Evolutionary conservation across 2,329 filamentous ascomycete species (phyloP).

Genomic region (Cyphellophora attinorum): DNA sequence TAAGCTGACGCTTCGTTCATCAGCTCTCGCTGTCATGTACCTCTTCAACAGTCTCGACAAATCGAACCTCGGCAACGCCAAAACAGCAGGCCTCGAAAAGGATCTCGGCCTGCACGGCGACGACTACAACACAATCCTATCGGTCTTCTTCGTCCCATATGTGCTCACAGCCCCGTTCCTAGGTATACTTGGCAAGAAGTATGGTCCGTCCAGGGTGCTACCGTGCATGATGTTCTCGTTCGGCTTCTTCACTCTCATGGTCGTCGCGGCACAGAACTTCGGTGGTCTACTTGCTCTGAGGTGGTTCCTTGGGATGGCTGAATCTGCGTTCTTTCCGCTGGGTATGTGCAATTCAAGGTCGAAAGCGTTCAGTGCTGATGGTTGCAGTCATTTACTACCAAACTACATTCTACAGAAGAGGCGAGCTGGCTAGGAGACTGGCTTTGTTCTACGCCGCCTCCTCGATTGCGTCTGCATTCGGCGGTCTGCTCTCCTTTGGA

Average conservation of each 20-base stretch:
- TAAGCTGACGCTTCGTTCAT: no score
- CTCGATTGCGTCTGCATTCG: constrained; percentile 62
- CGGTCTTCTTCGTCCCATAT: constrained; percentile 66
- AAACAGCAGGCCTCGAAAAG: constrained; percentile 30
- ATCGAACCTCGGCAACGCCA: constrained; percentile 44
- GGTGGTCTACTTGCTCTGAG: constrained; percentile 55
- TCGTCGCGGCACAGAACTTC: constrained; percentile 29
- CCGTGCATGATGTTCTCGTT: constrained; percentile 61
- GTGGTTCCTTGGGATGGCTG: constrained; percentile 60
- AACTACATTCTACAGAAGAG: constrained; percentile 61
- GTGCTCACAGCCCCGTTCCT: constrained; percentile 59
- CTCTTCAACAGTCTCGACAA: constrained; percentile 43
- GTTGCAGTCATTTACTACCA: constrained; percentile 59
- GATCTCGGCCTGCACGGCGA: constrained; percentile 3
- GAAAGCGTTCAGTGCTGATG: no score
- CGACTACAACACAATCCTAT: constrained; percentile 37
- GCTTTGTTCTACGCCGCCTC: constrained; percentile 68
- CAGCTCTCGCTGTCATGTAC: constrained; percentile 50
- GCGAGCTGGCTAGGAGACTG: constrained; percentile 59
- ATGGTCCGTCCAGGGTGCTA: constrained; percentile 52
- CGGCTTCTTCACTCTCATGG: constrained; percentile 52
- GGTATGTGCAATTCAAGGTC: no score
- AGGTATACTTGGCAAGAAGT: constrained; percentile 58
- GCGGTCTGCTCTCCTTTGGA: constrained; percentile 49
- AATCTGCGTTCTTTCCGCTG: constrained; percentile 60